Evolutionary conservation across 2,329 filamentous ascomycete genomes (phyloP).

Genomic region (Thielaviopsis cerberus): DNA sequence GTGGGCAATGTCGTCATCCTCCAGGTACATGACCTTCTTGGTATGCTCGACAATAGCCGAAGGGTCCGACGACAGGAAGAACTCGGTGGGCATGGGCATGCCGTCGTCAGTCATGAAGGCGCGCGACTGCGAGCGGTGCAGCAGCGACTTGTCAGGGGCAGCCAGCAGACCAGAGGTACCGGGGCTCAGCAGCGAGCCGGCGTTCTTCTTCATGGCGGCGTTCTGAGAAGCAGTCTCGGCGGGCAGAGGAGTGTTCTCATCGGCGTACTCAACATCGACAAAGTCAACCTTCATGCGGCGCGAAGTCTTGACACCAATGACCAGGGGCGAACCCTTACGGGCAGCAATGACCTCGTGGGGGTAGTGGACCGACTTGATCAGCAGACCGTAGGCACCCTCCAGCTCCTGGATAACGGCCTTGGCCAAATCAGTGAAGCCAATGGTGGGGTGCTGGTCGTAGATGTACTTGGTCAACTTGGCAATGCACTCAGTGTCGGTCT

Average conservation of each 20-base stretch:
- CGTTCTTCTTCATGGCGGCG: constrained; percentile 81
- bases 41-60: constrained; percentile 98
- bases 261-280: constrained; percentile 92
- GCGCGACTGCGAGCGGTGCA: constrained; percentile 94
- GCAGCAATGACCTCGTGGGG: constrained; percentile 95
- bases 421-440: constrained; percentile 89
- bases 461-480: constrained; percentile 98
- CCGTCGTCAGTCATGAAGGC: constrained; percentile 98
- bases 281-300: constrained; percentile 99
- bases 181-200: constrained; percentile 47
- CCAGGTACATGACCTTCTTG: constrained; percentile 98
- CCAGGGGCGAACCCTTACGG: constrained; percentile 92
- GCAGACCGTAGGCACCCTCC: constrained; percentile 87
- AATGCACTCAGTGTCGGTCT: constrained; percentile 98
- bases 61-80: constrained; percentile 97
- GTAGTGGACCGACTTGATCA: constrained; percentile 97
- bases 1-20: constrained; percentile 98
- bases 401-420: constrained; percentile 98
- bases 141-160: constrained; percentile 88
- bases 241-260: constrained; percentile 65
- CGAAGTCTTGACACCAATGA: constrained; percentile 84
- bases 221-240: constrained; percentile 94
- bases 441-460: constrained; percentile 79
- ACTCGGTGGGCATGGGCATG: constrained; percentile 92
- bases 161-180: constrained; percentile 47